Conservation (phyloP, 257 asterid species). For the Solanum bukasovii region DNA sequence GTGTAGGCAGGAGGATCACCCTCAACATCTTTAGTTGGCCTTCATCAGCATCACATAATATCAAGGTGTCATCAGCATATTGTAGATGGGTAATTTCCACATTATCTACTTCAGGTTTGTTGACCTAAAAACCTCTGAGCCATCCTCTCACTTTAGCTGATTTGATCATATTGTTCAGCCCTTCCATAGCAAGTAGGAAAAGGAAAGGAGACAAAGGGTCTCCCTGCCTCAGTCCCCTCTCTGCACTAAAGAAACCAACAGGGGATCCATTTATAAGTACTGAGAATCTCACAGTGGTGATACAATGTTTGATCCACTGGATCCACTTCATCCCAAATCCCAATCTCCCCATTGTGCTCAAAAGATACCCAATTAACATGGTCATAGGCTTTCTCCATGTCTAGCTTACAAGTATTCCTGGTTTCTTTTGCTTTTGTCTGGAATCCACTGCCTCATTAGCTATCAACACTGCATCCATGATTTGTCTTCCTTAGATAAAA, state of each 20-base stretch:
- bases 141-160: neutral
- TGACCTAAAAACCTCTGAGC: neutral
- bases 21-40: neutral
- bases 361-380: neutral
- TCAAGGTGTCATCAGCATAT: neutral
- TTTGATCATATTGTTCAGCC: neutral
- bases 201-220: neutral
- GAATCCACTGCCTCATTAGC: neutral
- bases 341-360: neutral
- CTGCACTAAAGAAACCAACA: neutral
- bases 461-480: neutral
- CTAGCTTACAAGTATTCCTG: neutral
- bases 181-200: neutral
- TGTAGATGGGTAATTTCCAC: neutral
- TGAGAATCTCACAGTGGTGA: neutral
- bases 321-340: neutral
- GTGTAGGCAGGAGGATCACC: neutral
- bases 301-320: neutral
- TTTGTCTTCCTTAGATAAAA: neutral
- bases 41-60: neutral
- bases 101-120: no score
- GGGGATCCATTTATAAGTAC: neutral
- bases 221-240: neutral
- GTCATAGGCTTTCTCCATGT: neutral
- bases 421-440: neutral